Percentiles rank a stretch among this genome's conserved stretches.
Conservation (phyloP, 352 stramenopile species). For the Halophytophthora polymorphica region DNA sequence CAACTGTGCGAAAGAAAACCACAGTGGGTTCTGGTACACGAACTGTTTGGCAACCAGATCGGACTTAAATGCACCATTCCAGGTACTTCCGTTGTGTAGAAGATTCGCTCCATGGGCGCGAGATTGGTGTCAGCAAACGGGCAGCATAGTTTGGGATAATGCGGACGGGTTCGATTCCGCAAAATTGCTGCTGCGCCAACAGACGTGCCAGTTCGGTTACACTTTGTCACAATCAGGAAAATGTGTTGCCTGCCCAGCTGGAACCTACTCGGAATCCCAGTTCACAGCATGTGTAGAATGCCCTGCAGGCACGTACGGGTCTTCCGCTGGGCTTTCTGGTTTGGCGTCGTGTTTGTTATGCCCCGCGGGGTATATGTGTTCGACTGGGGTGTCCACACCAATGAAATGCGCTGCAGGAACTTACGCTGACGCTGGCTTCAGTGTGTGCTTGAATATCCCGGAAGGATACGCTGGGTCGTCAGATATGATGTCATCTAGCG, state of each 20-base stretch:
- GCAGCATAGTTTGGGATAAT: constrained; percentile 54
- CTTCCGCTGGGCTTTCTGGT: constrained; percentile 19
- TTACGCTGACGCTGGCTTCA: constrained; percentile 32
- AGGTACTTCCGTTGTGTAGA: constrained; percentile 37
- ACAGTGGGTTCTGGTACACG: constrained; percentile 56
- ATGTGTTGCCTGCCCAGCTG: constrained; percentile 35
- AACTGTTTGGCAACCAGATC: constrained; percentile 42
- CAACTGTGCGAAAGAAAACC: constrained; percentile 43
- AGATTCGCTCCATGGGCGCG: constrained; percentile 43
- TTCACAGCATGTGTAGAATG: constrained; percentile 32
- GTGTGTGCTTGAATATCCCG: constrained; percentile 31
- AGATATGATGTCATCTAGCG: constrained; percentile 24
- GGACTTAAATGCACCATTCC: constrained; percentile 51
- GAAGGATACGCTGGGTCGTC: constrained; percentile 35
- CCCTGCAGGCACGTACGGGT: constrained; percentile 46
- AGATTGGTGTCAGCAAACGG: constrained; percentile 44
- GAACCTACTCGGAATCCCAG: constrained; percentile 34
- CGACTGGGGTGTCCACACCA: constrained; percentile 13
- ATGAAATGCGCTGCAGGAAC: constrained; percentile 32
- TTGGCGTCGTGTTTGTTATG: constrained; percentile 34
- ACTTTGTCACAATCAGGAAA: constrained; percentile 10
- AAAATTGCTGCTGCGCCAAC: constrained; percentile 42
- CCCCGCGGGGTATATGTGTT: constrained; percentile 42
- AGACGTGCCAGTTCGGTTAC: constrained; percentile 32
- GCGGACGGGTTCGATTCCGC: constrained; percentile 45